Evolutionary conservation across 495 filamentous ascomycete genomes (phyloP).

Genomic region (Mytilinidion resinicola): DNA sequence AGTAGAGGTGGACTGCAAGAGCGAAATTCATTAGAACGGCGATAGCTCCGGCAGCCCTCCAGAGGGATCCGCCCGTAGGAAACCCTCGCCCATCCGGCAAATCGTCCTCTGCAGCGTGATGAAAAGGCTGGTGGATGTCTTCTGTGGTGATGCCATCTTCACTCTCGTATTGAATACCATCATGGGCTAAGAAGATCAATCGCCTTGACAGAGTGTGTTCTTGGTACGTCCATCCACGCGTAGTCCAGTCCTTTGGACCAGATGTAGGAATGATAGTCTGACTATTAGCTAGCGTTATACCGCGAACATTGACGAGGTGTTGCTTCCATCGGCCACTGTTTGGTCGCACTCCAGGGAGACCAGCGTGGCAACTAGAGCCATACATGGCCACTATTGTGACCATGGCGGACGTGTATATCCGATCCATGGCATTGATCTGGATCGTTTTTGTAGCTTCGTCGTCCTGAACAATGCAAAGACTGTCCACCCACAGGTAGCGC

Average conservation of each 20-base stretch:
- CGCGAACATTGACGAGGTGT: background rate
- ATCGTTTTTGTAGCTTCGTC: background rate
- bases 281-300: background rate
- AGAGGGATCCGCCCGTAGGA: background rate
- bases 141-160: background rate
- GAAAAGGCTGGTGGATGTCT: background rate
- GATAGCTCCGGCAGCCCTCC: background rate
- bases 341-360: background rate
- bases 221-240: conserved; percentile 26
- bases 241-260: conserved; percentile 5
- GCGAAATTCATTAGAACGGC: background rate
- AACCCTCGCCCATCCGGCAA: background rate
- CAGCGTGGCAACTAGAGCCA: background rate
- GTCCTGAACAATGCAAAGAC: conserved; percentile 6
- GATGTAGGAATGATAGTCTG: background rate
- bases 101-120: background rate
- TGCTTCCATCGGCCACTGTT: background rate
- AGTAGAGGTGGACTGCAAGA: background rate
- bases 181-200: conserved; percentile 18
- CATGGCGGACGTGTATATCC: background rate
- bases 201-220: conserved; percentile 18
- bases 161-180: conserved; percentile 20
- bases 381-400: conserved; percentile 1
- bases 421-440: conserved; percentile 3
- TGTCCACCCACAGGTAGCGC: conserved; percentile 4